These are phyloP conservation scores for Graphilbum fragrans DNA, from an alignment of 2,329 filamentous ascomycete genomes.

Conservation along the genomic window DNA sequence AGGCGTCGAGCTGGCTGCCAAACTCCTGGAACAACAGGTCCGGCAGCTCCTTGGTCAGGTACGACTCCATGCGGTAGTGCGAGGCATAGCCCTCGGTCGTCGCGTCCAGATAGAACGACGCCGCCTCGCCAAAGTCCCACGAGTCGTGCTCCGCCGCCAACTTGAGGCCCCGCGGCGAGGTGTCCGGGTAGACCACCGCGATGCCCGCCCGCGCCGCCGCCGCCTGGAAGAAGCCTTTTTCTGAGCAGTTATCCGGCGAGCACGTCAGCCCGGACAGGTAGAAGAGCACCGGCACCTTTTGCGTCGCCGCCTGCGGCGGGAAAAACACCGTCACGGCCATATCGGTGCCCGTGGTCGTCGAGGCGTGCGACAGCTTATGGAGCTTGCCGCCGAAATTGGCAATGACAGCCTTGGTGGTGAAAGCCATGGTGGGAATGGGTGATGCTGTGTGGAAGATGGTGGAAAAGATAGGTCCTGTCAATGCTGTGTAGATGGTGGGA, in stretches of 20 bases:
- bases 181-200: slow-evolving; percentile 92
- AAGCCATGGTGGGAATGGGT: slow-evolving; percentile 64
- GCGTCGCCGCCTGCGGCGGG: slow-evolving; percentile 51
- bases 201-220: slow-evolving; percentile 69
- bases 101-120: slow-evolving; percentile 91
- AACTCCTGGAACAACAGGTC: slow-evolving; percentile 60
- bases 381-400: slow-evolving; percentile 88
- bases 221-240: slow-evolving; percentile 86
- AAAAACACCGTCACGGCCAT: slow-evolving; percentile 93
- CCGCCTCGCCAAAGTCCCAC: slow-evolving; percentile 86
- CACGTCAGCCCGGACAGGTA: slow-evolving; percentile 93
- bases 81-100: slow-evolving; percentile 63
- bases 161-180: slow-evolving; percentile 72
- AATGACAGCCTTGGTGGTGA: slow-evolving; percentile 83
- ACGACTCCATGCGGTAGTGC: slow-evolving; percentile 91
- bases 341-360: slow-evolving; percentile 65
- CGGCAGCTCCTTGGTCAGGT: slow-evolving; percentile 84
- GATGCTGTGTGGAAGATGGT: too few relatives aligned
- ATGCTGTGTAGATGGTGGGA: too few relatives aligned
- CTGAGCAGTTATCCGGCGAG: slow-evolving; percentile 73
- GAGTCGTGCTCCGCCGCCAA: slow-evolving; percentile 75
- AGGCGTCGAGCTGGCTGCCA: slow-evolving; percentile 52
- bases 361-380: slow-evolving; percentile 82
- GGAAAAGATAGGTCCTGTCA: too few relatives aligned
- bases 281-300: slow-evolving; percentile 73